Conservation (phyloP, 2,329 filamentous ascomycete species). For the Talaromyces sp. region DNA sequence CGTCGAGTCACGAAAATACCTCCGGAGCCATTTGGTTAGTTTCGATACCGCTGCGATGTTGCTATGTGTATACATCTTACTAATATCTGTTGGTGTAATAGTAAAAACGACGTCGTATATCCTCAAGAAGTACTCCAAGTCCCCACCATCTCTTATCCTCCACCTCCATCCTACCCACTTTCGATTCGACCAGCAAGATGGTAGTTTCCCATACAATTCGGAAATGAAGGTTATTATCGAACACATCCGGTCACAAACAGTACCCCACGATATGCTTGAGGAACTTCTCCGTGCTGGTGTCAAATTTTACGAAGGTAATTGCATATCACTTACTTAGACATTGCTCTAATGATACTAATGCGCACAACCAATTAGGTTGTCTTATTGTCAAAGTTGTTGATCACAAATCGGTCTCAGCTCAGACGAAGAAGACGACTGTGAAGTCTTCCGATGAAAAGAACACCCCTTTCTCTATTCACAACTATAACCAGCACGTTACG, state of each 20-base stretch:
- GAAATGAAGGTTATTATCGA: slow-evolving; percentile 81
- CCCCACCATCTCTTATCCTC: slow-evolving; percentile 76
- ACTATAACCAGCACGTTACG: slow-evolving; percentile 83
- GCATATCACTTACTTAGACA: neutral
- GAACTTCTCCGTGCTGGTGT: slow-evolving; percentile 70
- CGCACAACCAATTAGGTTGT: slow-evolving; percentile 51
- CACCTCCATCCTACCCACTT: slow-evolving; percentile 85
- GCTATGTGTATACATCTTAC: neutral
- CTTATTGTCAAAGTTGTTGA: slow-evolving; percentile 93
- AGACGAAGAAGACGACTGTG: slow-evolving; percentile 54
- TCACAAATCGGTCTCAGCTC: slow-evolving; percentile 65
- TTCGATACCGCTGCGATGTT: neutral
- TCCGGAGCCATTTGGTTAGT: slow-evolving; percentile 46
- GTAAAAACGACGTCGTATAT: slow-evolving; percentile 74
- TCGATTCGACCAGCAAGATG: slow-evolving; percentile 88
- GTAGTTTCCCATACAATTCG: slow-evolving; percentile 86
- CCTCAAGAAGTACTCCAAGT: slow-evolving; percentile 70
- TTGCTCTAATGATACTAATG: slow-evolving; percentile 12
- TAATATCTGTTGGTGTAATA: slow-evolving; percentile 33
- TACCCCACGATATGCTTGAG: slow-evolving; percentile 84
- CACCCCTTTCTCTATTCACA: slow-evolving; percentile 79
- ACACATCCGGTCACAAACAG: slow-evolving; percentile 68
- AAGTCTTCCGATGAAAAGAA: slow-evolving; percentile 59
- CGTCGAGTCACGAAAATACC: slow-evolving; percentile 37
- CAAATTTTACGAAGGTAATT: slow-evolving; percentile 76